Conservation (phyloP, 2,329 filamentous ascomycete species). For the Monosporascus sp. region DNA sequence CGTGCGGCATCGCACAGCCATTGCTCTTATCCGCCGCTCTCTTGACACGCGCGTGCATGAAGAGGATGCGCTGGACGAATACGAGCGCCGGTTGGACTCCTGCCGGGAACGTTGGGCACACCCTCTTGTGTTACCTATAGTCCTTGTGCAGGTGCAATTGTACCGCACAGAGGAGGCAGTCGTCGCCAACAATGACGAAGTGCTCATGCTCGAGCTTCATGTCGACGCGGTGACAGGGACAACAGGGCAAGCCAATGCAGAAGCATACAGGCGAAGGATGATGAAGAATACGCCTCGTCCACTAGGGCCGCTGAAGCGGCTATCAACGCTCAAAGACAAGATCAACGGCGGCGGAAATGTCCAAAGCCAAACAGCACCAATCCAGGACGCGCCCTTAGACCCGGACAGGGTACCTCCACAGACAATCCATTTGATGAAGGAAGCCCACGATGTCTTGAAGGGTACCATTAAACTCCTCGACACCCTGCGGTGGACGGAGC, state of each 20-base stretch:
- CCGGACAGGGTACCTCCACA: conserved; percentile 34
- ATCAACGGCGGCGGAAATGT: conserved; percentile 6
- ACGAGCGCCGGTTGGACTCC: conserved; percentile 39
- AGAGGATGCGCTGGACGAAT: conserved; percentile 39
- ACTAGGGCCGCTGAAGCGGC: conserved; percentile 18
- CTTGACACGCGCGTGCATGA: conserved; percentile 36
- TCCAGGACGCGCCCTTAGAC: conserved; percentile 12
- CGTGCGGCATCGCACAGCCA: conserved; percentile 31
- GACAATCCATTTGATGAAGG: conserved; percentile 42
- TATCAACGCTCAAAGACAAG: conserved; percentile 19
- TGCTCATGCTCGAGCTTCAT: conserved; percentile 34
- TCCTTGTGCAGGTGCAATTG: conserved; percentile 41
- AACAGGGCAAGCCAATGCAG: conserved; percentile 17
- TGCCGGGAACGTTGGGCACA: conserved; percentile 40
- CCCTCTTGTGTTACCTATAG: conserved; percentile 38
- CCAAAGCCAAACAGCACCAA: conserved; percentile 5
- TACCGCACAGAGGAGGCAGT: conserved; percentile 39
- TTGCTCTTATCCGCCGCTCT: conserved; percentile 37
- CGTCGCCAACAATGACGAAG: conserved; percentile 36
- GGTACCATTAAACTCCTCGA: conserved; percentile 40
- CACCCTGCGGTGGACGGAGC: conserved; percentile 42
- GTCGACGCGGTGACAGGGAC: conserved; percentile 37
- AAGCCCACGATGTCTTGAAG: conserved; percentile 40
- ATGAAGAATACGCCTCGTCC: conserved; percentile 9
- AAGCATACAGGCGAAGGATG: conserved; percentile 15